Conservation (phyloP, 75 land plant genomes). For the Pinus tabuliformis region DNA sequence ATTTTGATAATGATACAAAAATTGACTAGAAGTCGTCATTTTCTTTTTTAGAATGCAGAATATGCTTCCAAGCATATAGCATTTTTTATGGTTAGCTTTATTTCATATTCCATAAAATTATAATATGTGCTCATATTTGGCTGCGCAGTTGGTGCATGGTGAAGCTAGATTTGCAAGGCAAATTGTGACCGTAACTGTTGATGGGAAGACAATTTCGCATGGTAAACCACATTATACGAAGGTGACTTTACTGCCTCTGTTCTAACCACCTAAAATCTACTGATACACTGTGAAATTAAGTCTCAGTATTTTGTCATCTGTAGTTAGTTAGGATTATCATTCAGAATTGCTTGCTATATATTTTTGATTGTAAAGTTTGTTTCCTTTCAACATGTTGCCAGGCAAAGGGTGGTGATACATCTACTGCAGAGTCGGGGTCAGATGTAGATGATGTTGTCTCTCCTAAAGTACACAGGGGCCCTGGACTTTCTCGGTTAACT, state of each 20-base stretch:
- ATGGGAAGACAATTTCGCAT: slow-evolving; percentile 56
- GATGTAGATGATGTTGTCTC: slow-evolving; percentile 42
- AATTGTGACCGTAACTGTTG: slow-evolving; percentile 18
- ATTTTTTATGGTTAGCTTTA: slow-evolving; percentile 18
- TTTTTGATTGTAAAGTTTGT: neutral
- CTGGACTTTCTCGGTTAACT: slow-evolving; percentile 29
- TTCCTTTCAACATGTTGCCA: slow-evolving; percentile 2
- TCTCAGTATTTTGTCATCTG: slow-evolving; percentile 2
- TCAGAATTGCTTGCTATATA: neutral
- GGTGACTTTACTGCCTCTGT: slow-evolving; percentile 19
- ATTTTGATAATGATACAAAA: neutral
- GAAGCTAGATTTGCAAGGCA: slow-evolving; percentile 40
- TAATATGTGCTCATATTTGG: neutral
- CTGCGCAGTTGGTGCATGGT: slow-evolving; percentile 68
- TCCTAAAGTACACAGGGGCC: slow-evolving; percentile 30
- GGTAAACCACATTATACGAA: slow-evolving; percentile 33
- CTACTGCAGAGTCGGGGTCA: slow-evolving; percentile 59
- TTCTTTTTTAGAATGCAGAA: neutral
- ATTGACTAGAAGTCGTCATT: neutral
- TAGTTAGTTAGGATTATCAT: neutral
- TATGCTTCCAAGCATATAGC: neutral
- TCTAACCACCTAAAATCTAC: neutral
- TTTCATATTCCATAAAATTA: neutral
- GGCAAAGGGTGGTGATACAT: slow-evolving; percentile 45
- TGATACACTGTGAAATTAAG: neutral